Evolutionary conservation across 495 filamentous ascomycete species (phyloP), one percentile per base, ranked within the genome.

Genomic region (Xylaria grammica): DNA sequence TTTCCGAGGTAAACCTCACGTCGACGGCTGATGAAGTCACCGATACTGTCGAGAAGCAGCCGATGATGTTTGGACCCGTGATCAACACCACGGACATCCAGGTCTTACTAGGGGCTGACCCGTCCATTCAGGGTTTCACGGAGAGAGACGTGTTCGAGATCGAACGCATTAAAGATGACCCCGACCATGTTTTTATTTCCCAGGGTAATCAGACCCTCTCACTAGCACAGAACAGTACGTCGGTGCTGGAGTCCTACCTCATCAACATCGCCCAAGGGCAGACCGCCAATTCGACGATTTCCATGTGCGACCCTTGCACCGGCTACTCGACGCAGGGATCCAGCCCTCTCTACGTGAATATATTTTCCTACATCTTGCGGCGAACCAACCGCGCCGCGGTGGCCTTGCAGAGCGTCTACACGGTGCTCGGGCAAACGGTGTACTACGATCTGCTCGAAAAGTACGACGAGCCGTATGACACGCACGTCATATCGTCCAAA

Each of bases 21-120:
- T 53, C 29, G 4, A 36, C 27, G 3, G 17, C 50, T 32, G 50
- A 19, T 34, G 22, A 36, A 13, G 34, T 29, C 30, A 34, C 30
- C 19, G 20, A 53, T 22, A 15, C 50, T 1, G 50, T 29, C 6
- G 30, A 53, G 27, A 53, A 34, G 20, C n/a, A 36, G 27, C 17
- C 29, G 19, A 36, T 15, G n/a, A 22, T 20, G 50, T 32, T 19
- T 24, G 50, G 50, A 4, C 8, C 15, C 30, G n/a, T 53, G 30
- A 53, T 53, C 30, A 34, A 53, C 30, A 53, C 30, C 10, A 53
- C 50, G n/a, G 50, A 53, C 22, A 53, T 53, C 8, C 29, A 53
- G 10, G 50, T 53, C 1, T 5, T 36, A 24, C 29, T 53, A 19
- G 50, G 50, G 29, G 50, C 50, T 36, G 50, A 53, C 22, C 50